phyloP scores from a whole-genome alignment of 495 filamentous ascomycete species.

The Neurospora cerealis region DNA sequence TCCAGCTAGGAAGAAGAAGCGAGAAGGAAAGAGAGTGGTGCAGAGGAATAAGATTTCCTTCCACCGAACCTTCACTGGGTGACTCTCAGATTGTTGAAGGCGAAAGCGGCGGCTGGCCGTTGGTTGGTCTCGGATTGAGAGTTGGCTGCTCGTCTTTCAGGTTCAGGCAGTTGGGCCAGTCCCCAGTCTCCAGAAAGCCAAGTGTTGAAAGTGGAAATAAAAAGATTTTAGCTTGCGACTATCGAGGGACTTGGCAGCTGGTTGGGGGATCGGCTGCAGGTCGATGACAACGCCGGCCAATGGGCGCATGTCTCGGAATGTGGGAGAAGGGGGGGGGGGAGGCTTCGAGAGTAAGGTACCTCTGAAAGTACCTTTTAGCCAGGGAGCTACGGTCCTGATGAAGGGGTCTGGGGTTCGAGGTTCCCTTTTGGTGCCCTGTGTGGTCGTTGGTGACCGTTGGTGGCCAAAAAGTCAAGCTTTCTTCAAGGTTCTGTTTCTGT shows the following conservation, averaged over 20 bases:
- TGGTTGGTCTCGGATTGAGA: neutral
- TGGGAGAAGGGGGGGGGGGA: constrained; percentile 11
- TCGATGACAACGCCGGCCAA: constrained; percentile 28
- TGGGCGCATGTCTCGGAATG: constrained; percentile 26
- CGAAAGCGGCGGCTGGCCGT: neutral
- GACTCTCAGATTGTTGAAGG: neutral
- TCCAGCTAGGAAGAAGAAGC: neutral
- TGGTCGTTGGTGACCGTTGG: neutral
- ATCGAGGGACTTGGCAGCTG: constrained; percentile 16
- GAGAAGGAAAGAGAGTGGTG: neutral
- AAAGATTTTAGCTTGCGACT: constrained; percentile 4
- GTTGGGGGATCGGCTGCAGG: constrained; percentile 24
- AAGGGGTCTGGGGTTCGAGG: too few relatives aligned
- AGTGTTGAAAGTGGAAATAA: constrained; percentile 21
- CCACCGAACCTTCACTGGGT: neutral
- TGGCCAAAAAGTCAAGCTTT: neutral
- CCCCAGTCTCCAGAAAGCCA: neutral
- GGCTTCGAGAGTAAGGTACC: neutral
- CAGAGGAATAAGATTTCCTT: neutral
- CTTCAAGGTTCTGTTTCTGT: neutral
- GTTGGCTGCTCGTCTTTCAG: neutral
- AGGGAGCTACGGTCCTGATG: neutral
- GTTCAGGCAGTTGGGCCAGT: neutral
- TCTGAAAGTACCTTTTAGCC: neutral
- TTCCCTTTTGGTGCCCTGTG: neutral